Conservation (phyloP, 2,329 filamentous ascomycete genomes). For the Neopestalotiopsis clavispora region DNA sequence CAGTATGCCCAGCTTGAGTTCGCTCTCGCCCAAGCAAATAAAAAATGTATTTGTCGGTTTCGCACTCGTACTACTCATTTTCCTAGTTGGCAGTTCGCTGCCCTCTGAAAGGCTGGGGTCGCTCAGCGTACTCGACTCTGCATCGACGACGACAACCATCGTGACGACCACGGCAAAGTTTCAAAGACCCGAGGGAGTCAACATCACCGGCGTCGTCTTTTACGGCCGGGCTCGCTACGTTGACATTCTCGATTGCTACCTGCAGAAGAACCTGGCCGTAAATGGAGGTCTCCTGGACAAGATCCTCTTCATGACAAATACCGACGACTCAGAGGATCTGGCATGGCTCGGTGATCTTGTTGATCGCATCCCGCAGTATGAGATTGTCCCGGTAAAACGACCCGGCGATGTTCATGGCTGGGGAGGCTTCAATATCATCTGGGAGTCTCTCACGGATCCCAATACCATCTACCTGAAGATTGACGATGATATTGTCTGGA, state of each 20-base stretch:
- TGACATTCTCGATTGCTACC: slow-evolving; percentile 52
- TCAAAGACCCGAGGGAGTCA: slow-evolving; percentile 33
- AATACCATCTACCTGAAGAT: slow-evolving; percentile 48
- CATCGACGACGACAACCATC: background rate
- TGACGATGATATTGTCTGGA: slow-evolving; percentile 49
- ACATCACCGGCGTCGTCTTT: slow-evolving; percentile 51
- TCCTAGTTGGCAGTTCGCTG: background rate
- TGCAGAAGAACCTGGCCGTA: slow-evolving; percentile 47
- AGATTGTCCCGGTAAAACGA: slow-evolving; percentile 26
- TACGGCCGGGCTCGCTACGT: slow-evolving; percentile 49
- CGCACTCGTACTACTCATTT: background rate
- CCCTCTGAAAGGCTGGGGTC: background rate
- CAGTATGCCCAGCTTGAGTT: background rate
- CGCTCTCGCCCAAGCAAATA: background rate
- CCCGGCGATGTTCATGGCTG: slow-evolving; percentile 21
- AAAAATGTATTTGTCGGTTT: background rate
- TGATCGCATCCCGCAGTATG: slow-evolving; percentile 41
- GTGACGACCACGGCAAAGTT: background rate
- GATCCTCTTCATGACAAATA: slow-evolving; percentile 49
- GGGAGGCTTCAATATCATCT: slow-evolving; percentile 41
- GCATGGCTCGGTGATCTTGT: slow-evolving; percentile 45
- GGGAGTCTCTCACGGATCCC: slow-evolving; percentile 34
- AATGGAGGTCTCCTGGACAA: slow-evolving; percentile 50
- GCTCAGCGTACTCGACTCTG: background rate
- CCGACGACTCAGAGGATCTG: slow-evolving; percentile 43